phyloP scores from a whole-genome alignment of 306 rosid genomes.

The Citrullus colocynthis region DNA sequence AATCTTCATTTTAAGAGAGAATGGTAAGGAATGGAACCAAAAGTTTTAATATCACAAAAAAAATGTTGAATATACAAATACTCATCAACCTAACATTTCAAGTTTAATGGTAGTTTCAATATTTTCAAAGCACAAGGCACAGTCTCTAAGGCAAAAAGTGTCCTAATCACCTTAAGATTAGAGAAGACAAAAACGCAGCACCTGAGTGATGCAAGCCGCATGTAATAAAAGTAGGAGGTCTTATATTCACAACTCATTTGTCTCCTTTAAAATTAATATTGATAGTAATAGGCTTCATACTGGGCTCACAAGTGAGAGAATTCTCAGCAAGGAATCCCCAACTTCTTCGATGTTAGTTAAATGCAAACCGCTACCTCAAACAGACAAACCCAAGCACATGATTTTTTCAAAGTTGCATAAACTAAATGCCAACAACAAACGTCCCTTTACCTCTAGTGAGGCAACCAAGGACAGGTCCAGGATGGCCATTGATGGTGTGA shows the following conservation, averaged over 20 bases:
- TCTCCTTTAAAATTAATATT: neutral
- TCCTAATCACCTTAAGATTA: too few species aligned
- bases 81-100: neutral
- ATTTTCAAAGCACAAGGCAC: too few species aligned
- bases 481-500: conserved; percentile 63
- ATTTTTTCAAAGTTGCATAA: neutral
- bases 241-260: neutral
- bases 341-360: neutral
- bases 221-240: neutral
- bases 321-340: neutral
- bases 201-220: neutral
- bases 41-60: neutral
- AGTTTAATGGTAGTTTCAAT: neutral
- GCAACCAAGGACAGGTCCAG: conserved; percentile 41
- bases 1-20: neutral
- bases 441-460: conserved; percentile 32
- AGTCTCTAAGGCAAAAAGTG: too few species aligned
- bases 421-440: neutral
- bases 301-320: neutral
- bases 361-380: neutral
- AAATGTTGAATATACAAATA: neutral
- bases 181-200: too few species aligned
- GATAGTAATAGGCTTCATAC: neutral
- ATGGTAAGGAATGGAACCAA: neutral
- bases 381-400: neutral